Percentiles rank a stretch among this genome's conserved stretches.
Conservation (phyloP, 768 basidiomycete species). For the Tephrocybe rancida region DNA sequence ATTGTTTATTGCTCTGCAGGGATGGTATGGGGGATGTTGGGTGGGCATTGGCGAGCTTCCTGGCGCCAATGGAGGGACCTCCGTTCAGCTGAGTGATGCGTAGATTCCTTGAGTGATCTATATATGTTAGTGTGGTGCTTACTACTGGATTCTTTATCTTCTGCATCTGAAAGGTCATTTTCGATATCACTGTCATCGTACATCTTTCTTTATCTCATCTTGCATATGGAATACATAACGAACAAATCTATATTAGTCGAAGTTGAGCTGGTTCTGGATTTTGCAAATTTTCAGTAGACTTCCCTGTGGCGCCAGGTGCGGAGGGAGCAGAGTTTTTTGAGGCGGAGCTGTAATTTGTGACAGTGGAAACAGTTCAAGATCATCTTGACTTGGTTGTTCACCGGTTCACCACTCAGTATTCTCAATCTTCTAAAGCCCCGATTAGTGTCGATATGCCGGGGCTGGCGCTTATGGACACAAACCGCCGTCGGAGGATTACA, state of each 20-base stretch:
- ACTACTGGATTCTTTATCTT: neutral
- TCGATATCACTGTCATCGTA: neutral
- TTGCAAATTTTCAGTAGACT: no score
- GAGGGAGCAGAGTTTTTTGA: no score
- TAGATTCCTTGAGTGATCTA: neutral
- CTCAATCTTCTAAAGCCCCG: no score
- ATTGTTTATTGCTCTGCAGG: slow-evolving; percentile 76
- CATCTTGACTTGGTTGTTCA: no score
- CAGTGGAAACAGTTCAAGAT: no score
- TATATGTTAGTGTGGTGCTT: no score
- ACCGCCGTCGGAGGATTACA: no score
- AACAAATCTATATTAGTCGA: neutral
- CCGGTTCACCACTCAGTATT: no score
- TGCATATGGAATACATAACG: neutral
- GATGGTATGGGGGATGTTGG: slow-evolving; percentile 60
- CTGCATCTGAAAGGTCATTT: neutral
- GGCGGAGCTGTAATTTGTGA: no score
- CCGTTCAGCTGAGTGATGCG: slow-evolving; percentile 6
- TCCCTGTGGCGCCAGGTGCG: no score
- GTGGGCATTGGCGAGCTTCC: slow-evolving; percentile 83
- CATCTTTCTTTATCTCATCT: neutral
- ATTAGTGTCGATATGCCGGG: no score
- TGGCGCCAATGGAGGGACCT: slow-evolving; percentile 54
- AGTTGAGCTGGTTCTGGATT: neutral
- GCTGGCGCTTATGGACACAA: no score